phyloP scores from a whole-genome alignment of 2,329 filamentous ascomycete species.

The Podosphaera leucotricha region DNA sequence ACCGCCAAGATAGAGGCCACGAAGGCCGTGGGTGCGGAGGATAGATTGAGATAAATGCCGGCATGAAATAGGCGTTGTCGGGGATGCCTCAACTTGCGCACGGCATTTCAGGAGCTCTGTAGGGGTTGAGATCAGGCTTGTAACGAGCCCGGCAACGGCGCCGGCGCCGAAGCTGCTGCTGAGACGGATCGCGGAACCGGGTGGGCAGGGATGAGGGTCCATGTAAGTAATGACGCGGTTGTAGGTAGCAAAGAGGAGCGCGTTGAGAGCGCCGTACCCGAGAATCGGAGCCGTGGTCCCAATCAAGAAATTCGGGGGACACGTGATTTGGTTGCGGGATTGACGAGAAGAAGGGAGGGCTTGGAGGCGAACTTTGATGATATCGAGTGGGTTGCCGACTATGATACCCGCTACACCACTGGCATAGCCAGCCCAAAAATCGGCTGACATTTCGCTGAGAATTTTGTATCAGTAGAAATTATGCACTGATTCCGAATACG shows the following conservation, averaged over 20 bases:
- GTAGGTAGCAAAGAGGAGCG: constrained; percentile 72
- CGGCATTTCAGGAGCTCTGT: constrained; percentile 83
- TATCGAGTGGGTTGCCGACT: constrained; percentile 67
- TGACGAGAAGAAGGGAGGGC: constrained; percentile 23
- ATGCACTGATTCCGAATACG: too few species aligned
- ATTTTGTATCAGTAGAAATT: too few species aligned
- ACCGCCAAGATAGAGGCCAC: constrained; percentile 63
- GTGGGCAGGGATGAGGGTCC: constrained; percentile 14
- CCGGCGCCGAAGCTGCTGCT: constrained; percentile 58
- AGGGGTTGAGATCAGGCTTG: constrained; percentile 66
- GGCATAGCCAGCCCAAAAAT: constrained; percentile 85
- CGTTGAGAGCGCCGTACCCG: constrained; percentile 78
- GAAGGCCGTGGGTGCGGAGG: constrained; percentile 31
- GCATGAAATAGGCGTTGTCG: constrained; percentile 13
- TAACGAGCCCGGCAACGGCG: constrained; percentile 58
- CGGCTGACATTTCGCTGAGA: constrained; percentile 32
- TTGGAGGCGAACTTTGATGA: constrained; percentile 64
- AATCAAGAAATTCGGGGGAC: constrained; percentile 21
- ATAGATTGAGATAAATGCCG: constrained; percentile 38
- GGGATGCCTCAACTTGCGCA: constrained; percentile 38
- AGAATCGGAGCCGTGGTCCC: constrained; percentile 70
- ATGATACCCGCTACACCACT: constrained; percentile 70
- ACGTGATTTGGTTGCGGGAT: constrained; percentile 18
- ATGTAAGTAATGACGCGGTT: constrained; percentile 56
- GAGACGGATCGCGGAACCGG: constrained; percentile 22